Percentiles rank a stretch among this genome's conserved stretches.
These are phyloP conservation scores for Sporothrix luriei DNA, from an alignment of 2,329 filamentous ascomycete genomes.

Conservation along the genomic window DNA sequence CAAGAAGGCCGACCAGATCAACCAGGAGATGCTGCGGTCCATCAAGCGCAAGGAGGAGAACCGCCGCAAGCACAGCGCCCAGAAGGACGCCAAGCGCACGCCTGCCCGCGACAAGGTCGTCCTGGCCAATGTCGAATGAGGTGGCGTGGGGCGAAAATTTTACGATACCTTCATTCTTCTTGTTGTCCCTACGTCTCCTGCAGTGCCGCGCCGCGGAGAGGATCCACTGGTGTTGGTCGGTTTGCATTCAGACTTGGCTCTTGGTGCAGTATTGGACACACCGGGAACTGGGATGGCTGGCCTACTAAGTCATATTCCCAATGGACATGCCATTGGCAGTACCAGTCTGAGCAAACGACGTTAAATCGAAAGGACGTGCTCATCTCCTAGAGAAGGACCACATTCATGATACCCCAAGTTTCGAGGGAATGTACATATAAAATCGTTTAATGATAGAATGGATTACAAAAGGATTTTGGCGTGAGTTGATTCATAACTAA, in stretches of 20 bases:
- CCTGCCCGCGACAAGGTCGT: conserved; percentile 84
- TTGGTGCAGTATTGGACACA: no score
- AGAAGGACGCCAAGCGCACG: conserved; percentile 66
- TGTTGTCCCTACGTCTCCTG: neutral
- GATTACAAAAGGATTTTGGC: neutral
- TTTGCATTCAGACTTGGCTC: no score
- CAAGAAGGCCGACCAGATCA: conserved; percentile 96
- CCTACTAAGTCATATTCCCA: no score
- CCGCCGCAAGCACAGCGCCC: conserved; percentile 85
- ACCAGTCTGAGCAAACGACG: no score
- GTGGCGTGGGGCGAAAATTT: neutral
- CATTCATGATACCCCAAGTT: conserved; percentile 5
- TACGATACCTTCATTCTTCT: neutral
- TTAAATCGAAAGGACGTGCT: no score
- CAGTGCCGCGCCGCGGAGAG: conserved; percentile 11
- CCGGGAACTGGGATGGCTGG: no score
- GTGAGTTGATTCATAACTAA: neutral
- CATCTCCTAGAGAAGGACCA: neutral
- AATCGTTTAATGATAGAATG: neutral
- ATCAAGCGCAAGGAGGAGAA: conserved; percentile 95
- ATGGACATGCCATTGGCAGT: no score
- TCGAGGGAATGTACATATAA: conserved; percentile 6
- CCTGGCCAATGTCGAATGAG: conserved; percentile 62
- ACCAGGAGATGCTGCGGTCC: conserved; percentile 80
- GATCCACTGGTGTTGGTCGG: neutral